Evolutionary conservation across 2,329 filamentous ascomycete species (phyloP), one percentile per base, ranked within the genome.

Genomic region (Didymella keratinophila): DNA sequence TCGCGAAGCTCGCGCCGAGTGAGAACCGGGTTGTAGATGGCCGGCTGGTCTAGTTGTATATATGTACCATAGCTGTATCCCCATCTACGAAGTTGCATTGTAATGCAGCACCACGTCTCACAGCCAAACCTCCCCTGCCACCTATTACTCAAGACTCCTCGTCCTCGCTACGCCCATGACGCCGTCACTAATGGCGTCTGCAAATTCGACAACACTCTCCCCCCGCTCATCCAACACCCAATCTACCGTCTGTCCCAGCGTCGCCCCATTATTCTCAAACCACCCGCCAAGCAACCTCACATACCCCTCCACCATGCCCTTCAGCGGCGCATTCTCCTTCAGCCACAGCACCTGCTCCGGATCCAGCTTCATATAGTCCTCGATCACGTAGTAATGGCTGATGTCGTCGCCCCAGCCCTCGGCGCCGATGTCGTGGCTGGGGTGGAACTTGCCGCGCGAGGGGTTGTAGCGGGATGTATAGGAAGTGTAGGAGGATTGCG

Each of bases 401-500:
- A 87, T 84, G 54, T 87, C 86, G 64, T 88, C 86, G 28, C 86
- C 86, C 86, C 86, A 88, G 23, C 86, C 86, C 71, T 87, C 84
- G n/a, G 78, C 77, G 8, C 83, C 84, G 3, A 83, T 77, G 28
- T 86, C 83, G 58, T 84, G 81, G 61, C 76, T 78, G 2, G 80
- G 70, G 42, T 82, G 80, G 21, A 80, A 76, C 68, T 88, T 86
- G 2, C 76, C 60, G 34, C 63, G 59, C 0, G 78, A 81, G 8
- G n/a, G 36, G 1, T 14, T 14, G 32, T n/a, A 36, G 16, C 32
- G 32, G 16, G 32, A 36, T 4, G 32, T 7, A 16, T 20, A 39
- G 5, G n/a, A 8, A 0, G 36, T 11, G 18, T 39, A 39, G 8
- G 36, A 3, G 4, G 36, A 39, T 4, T 20, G 36, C 1, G 7